These are phyloP conservation scores for Penicillium sp. DNA, from an alignment of 2,329 filamentous ascomycete species.

Conservation along the genomic window DNA sequence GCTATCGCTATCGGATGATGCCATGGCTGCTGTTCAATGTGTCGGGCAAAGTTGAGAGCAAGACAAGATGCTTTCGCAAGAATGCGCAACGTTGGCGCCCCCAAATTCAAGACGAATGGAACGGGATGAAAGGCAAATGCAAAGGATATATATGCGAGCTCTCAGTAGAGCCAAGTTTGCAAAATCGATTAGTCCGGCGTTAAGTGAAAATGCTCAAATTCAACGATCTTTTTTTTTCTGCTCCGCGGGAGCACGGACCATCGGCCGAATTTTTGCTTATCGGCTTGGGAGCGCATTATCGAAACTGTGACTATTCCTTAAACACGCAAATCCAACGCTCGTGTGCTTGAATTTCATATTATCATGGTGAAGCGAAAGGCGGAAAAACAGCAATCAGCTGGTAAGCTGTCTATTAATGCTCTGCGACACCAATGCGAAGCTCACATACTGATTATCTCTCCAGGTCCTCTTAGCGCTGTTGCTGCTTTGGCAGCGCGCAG, in stretches of 20 bases:
- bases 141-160: not conserved
- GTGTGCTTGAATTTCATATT: constrained; percentile 1
- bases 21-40: constrained; percentile 18
- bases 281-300: constrained; percentile 24
- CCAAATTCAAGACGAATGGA: not conserved
- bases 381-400: constrained; percentile 37
- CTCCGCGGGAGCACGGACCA: constrained; percentile 44
- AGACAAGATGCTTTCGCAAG: constrained; percentile 3
- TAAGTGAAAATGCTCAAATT: constrained; percentile 14
- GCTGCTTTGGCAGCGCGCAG: constrained; percentile 46
- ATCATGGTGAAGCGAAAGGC: constrained; percentile 39
- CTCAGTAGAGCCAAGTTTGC: not conserved
- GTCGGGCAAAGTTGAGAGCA: not conserved
- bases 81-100: not conserved
- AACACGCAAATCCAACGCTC: not conserved
- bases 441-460: constrained; percentile 6
- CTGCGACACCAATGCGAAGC: constrained; percentile 12
- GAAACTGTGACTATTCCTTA: constrained; percentile 1
- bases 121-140: not conserved
- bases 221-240: constrained; percentile 39
- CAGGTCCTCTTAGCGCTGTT: constrained; percentile 43
- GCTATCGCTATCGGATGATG: constrained; percentile 27
- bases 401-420: constrained; percentile 20
- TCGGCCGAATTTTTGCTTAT: constrained; percentile 30
- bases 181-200: constrained; percentile 11